phyloP scores from a whole-genome alignment of 768 basidiomycete genomes.

The Boletus rex-veris region DNA sequence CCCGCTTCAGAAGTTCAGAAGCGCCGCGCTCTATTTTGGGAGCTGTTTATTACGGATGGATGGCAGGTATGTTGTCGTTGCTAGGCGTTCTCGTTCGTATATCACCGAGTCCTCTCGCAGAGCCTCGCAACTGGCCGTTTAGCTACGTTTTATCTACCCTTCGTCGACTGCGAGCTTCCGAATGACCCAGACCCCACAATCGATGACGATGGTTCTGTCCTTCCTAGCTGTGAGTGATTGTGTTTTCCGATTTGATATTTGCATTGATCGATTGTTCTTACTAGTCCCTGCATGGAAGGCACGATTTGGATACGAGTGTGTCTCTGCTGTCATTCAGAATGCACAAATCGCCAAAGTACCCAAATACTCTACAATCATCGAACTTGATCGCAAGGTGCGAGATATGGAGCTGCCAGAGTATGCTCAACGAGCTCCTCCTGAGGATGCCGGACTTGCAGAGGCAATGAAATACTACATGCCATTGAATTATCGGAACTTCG shows the following conservation, averaged over 20 bases:
- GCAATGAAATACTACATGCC: constrained; percentile 79
- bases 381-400: constrained; percentile 61
- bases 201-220: constrained; percentile 52
- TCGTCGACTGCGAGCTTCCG: constrained; percentile 70
- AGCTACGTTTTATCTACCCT: constrained; percentile 65
- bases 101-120: constrained; percentile 30
- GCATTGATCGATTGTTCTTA: not conserved
- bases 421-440: constrained; percentile 47
- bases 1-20: constrained; percentile 63
- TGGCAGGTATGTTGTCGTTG: constrained; percentile 54
- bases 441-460: constrained; percentile 50
- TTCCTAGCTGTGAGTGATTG: constrained; percentile 53
- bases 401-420: constrained; percentile 68
- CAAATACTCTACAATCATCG: constrained; percentile 57
- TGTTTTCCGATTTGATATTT: not conserved
- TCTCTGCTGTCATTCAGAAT: constrained; percentile 66
- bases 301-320: constrained; percentile 60
- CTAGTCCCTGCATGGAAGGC: constrained; percentile 71
- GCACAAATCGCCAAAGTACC: constrained; percentile 62
- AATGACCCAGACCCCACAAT: constrained; percentile 57
- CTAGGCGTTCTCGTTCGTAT: not conserved
- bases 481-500: constrained; percentile 64
- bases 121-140: constrained; percentile 68
- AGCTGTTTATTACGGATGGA: constrained; percentile 68
- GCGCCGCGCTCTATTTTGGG: constrained; percentile 69